A percentile compares a stretch with the other conserved stretches of the same genome.
Evolutionary conservation across 108 stramenopile species (phyloP).

Genomic region (Fragilaria radians): DNA sequence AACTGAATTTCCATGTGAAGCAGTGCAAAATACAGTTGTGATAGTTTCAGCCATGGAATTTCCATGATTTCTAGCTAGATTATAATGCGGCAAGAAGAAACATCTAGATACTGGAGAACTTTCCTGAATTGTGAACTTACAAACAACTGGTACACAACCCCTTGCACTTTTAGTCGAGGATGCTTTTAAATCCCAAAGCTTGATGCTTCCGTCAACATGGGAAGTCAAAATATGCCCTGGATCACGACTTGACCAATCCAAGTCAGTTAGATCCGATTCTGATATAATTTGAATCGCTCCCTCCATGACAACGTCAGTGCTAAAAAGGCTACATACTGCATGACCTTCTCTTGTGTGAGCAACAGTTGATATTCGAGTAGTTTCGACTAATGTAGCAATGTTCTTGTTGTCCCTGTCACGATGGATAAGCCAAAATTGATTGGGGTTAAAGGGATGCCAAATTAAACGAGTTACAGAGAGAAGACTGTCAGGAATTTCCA

Average conservation of each 20-base stretch:
- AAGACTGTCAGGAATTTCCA: conserved; percentile 26
- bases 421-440: conserved; percentile 59
- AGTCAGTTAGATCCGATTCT: conserved; percentile 35
- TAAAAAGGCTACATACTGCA: conserved; percentile 27
- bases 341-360: conserved; percentile 25
- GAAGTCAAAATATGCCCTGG: conserved; percentile 50
- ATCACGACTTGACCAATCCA: conserved; percentile 53
- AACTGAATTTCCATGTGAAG: conserved; percentile 36
- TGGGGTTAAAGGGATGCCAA: conserved; percentile 84
- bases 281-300: conserved; percentile 32
- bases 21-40: conserved; percentile 68
- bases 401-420: conserved; percentile 16
- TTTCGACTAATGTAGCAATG: conserved; percentile 70
- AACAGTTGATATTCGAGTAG: conserved; percentile 35
- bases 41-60: conserved; percentile 4
- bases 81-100: conserved; percentile 58
- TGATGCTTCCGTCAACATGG: conserved; percentile 50
- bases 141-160: not conserved
- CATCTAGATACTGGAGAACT: conserved; percentile 24
- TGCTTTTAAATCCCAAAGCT: conserved; percentile 58
- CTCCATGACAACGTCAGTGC: conserved; percentile 26
- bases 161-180: not conserved
- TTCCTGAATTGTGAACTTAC: conserved; percentile 4
- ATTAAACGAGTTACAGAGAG: conserved; percentile 27
- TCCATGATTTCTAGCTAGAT: conserved; percentile 6